Percentiles rank a stretch among this genome's conserved stretches.
Evolutionary conservation across 345 rosid genomes (phyloP).

Genomic region (Citrus maxima): DNA sequence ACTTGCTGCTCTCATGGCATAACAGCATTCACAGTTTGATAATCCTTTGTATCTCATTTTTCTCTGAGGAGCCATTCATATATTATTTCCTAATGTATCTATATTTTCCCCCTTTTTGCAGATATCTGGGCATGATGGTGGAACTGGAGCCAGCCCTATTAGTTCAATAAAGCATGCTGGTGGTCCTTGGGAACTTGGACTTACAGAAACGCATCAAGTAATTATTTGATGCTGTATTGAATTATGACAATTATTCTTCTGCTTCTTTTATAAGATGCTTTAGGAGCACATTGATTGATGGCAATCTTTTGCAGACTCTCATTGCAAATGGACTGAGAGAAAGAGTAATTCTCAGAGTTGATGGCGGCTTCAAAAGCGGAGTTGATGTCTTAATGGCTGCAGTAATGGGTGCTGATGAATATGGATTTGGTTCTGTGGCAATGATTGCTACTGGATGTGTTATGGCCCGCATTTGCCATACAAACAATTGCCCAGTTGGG

Average conservation of each 20-base stretch:
- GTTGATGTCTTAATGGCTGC: conserved; percentile 97
- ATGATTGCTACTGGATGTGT: conserved; percentile 99
- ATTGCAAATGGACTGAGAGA: conserved; percentile 92
- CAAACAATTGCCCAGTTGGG: conserved; percentile 99
- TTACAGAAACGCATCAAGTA: conserved; percentile 93
- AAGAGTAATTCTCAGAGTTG: conserved; percentile 92
- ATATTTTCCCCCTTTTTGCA: conserved; percentile 23
- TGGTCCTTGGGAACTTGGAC: conserved; percentile 99
- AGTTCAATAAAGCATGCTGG: conserved; percentile 99
- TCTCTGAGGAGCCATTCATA: not conserved
- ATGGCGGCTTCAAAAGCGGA: conserved; percentile 96
- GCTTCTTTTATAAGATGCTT: conserved; percentile 2
- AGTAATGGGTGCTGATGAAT: conserved; percentile 96
- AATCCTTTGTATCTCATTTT: not conserved
- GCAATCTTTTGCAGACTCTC: conserved; percentile 65
- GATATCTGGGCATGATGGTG: conserved; percentile 99
- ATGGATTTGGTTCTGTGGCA: conserved; percentile 97
- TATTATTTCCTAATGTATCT: not conserved
- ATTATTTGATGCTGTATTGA: conserved; percentile 12
- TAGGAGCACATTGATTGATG: conserved; percentile 12
- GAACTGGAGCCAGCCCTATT: conserved; percentile 98
- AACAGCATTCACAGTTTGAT: not conserved
- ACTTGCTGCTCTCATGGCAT: too few relatives aligned
- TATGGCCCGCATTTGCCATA: conserved; percentile 99
- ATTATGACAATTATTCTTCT: conserved; percentile 2